A percentile compares a stretch with the other conserved stretches of the same genome.
These are phyloP conservation scores for Exserohilum rostratum DNA, from an alignment of 2,329 filamentous ascomycete species.

Conservation along the genomic window DNA sequence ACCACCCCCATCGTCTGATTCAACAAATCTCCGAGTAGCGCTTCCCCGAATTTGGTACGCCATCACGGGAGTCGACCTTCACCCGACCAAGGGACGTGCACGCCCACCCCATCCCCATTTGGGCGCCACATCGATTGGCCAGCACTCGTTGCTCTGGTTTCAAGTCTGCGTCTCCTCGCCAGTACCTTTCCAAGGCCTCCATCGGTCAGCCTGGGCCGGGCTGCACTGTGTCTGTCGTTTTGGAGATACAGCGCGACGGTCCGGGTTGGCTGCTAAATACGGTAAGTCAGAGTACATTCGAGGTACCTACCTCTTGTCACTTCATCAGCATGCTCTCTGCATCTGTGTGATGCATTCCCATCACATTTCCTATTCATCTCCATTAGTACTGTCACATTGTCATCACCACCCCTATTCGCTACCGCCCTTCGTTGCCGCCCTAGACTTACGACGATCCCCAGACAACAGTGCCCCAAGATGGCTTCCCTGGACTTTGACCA, in stretches of 20 bases:
- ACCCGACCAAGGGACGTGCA: slow-evolving; percentile 35
- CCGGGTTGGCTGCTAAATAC: slow-evolving; percentile 35
- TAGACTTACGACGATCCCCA: slow-evolving; percentile 11
- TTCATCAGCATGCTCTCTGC: background rate
- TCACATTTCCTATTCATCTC: background rate
- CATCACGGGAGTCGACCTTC: slow-evolving; percentile 45
- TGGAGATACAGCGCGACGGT: slow-evolving; percentile 43
- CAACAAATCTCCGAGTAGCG: slow-evolving; percentile 41
- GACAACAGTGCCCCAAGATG: slow-evolving; percentile 61
- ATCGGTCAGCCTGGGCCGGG: slow-evolving; percentile 41
- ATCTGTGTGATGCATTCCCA: background rate
- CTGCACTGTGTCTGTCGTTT: slow-evolving; percentile 41
- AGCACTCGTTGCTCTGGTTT: slow-evolving; percentile 30
- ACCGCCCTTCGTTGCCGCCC: background rate
- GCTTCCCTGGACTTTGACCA: slow-evolving; percentile 97
- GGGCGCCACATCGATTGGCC: slow-evolving; percentile 43
- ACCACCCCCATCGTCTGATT: slow-evolving; percentile 33
- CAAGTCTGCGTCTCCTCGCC: slow-evolving; percentile 36
- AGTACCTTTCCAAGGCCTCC: slow-evolving; percentile 25
- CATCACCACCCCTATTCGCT: slow-evolving; percentile 3
- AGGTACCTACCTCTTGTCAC: background rate
- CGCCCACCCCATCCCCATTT: slow-evolving; percentile 23
- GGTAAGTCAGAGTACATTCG: slow-evolving; percentile 28
- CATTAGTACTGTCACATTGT: background rate
- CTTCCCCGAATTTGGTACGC: slow-evolving; percentile 19